A percentile compares a stretch with the other conserved stretches of the same genome.
phyloP scores from a whole-genome alignment of 1,284 basidiomycete species.

The Schizopora paradoxa region DNA sequence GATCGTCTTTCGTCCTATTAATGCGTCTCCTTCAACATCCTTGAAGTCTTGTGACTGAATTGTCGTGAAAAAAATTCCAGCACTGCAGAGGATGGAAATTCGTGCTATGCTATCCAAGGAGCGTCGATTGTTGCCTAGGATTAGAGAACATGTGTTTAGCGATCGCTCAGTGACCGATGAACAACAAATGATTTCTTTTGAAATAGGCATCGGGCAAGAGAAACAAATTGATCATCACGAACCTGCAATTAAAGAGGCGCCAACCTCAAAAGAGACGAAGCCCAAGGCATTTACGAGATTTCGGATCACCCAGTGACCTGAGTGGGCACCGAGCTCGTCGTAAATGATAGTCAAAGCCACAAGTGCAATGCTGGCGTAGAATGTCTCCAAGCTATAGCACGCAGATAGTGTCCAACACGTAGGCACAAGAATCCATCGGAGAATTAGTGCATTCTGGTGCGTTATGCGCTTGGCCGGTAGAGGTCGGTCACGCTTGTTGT shows the following conservation, averaged over 20 bases:
- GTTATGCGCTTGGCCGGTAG: conserved; percentile 38
- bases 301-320: conserved; percentile 31
- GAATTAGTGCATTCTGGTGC: conserved; percentile 25
- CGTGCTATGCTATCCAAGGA: conserved; percentile 21
- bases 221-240: conserved; percentile 5
- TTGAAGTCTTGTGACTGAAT: background rate
- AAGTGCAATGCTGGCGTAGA: conserved; percentile 22
- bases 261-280: conserved; percentile 34
- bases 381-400: conserved; percentile 21
- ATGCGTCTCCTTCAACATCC: background rate
- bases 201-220: conserved; percentile 3
- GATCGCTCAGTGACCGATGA: too few species aligned
- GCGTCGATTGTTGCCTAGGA: conserved; percentile 26
- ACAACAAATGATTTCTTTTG: conserved; percentile 20
- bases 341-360: conserved; percentile 23
- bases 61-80: conserved; percentile 27
- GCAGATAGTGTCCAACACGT: conserved; percentile 26
- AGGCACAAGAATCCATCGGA: conserved; percentile 33
- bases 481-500: conserved; percentile 42
- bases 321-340: conserved; percentile 24
- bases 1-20: background rate
- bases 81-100: conserved; percentile 25
- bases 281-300: conserved; percentile 35
- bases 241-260: conserved; percentile 31
- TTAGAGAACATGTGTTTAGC: background rate